phyloP scores from a whole-genome alignment of 257 asterid genomes.

The Euphrasia confusa region DNA sequence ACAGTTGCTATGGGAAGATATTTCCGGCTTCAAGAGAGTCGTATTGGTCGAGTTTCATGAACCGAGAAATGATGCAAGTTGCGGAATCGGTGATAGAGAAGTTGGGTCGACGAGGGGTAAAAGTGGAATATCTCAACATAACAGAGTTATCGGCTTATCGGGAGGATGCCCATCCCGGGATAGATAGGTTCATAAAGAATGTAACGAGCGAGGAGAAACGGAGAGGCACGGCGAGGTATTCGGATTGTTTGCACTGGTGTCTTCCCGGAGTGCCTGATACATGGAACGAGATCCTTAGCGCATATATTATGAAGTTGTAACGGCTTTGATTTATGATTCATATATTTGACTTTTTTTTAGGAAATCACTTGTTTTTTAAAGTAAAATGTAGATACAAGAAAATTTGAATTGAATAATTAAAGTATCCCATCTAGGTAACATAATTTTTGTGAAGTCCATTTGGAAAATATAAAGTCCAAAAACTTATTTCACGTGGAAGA shows the following conservation, averaged over 20 bases:
- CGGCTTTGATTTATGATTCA: not conserved
- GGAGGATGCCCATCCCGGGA: constrained; percentile 59
- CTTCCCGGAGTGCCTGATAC: constrained; percentile 52
- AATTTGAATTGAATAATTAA: too few species aligned
- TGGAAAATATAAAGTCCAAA: too few species aligned
- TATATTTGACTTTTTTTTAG: too few species aligned
- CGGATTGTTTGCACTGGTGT: constrained; percentile 47
- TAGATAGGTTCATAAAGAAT: constrained; percentile 26
- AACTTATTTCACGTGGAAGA: too few species aligned
- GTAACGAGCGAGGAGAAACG: not conserved
- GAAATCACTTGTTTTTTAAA: too few species aligned
- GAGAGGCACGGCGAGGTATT: not conserved
- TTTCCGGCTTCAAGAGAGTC: constrained; percentile 32
- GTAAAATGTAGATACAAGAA: too few species aligned
- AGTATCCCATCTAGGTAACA: too few species aligned
- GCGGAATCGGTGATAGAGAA: constrained; percentile 36
- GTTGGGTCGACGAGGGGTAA: constrained; percentile 38
- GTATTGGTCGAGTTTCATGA: constrained; percentile 38
- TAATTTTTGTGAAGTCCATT: too few species aligned
- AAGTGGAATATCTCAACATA: constrained; percentile 47
- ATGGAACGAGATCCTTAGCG: constrained; percentile 45
- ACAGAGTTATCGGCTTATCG: constrained; percentile 61
- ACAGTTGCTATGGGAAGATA: constrained; percentile 41
- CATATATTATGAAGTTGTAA: constrained; percentile 27
- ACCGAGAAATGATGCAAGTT: constrained; percentile 38